These are phyloP conservation scores for Fusarium sacchari DNA, from an alignment of 2,329 filamentous ascomycete genomes.

Conservation along the genomic window DNA sequence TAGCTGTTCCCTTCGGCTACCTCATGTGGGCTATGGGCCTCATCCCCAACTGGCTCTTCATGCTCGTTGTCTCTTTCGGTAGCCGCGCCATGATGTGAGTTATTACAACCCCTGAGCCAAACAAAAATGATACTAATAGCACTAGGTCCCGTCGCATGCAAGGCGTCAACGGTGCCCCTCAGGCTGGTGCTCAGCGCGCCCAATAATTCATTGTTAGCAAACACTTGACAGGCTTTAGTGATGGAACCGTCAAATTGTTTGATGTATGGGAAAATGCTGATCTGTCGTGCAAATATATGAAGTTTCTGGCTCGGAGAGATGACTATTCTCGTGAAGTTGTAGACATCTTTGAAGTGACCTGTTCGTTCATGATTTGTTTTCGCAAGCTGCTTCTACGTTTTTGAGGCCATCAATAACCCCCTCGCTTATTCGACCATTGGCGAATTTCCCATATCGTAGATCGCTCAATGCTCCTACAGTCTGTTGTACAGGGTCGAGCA, in stretches of 20 bases:
- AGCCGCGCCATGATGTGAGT: constrained; percentile 82
- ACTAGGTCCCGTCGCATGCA: constrained; percentile 53
- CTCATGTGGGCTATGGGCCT: constrained; percentile 72
- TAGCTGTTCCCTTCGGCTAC: constrained; percentile 74
- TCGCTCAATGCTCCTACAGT: constrained; percentile 81
- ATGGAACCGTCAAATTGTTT: constrained; percentile 13
- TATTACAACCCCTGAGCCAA: neutral
- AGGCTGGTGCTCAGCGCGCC: constrained; percentile 26
- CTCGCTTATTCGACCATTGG: constrained; percentile 69
- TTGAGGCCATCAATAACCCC: constrained; percentile 75
- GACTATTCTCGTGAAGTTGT: constrained; percentile 25
- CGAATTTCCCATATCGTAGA: constrained; percentile 80
- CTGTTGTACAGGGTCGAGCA: constrained; percentile 70
- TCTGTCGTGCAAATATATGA: constrained; percentile 23
- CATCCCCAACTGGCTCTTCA: constrained; percentile 79
- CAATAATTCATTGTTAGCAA: constrained; percentile 24
- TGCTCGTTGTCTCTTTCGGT: constrained; percentile 78
- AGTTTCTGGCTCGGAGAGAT: constrained; percentile 17
- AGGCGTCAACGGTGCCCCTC: constrained; percentile 23
- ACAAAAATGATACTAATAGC: constrained; percentile 36
- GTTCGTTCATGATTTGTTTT: constrained; percentile 53
- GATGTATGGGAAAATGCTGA: constrained; percentile 25
- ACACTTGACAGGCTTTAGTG: constrained; percentile 5
- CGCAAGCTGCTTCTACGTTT: constrained; percentile 67
- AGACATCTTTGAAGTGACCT: constrained; percentile 28